Evolutionary conservation across 148 eudicot species (phyloP), one percentile per base, ranked within the genome.

Genomic region (Rhododendron ferrugineum): DNA sequence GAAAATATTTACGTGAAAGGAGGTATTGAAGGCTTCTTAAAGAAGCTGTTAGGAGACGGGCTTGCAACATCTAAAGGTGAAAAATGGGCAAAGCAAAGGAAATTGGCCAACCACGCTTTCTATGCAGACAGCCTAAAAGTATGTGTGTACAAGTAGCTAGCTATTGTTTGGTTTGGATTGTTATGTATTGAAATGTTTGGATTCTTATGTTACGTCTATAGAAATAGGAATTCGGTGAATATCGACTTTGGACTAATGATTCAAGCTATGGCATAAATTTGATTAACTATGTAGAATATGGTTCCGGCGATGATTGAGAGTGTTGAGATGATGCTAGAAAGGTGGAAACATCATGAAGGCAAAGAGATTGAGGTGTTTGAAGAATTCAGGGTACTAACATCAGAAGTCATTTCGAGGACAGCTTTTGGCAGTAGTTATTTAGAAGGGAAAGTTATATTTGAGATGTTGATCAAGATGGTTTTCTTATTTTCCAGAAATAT

Each of bases 91-190:
- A 88, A 76, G 78, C 78, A 47, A 10, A 36, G 90, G 18, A 86
- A 88, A 84, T n/a, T 88, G 28, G 86, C 90, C n/a, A 79, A 83
- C 46, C 86, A 88, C 11, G 84, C 90, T 47, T 88, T 86, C 79
- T 47, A 84, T 56, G 78, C 60, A 3, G 88, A 88, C n/a, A 40
- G 79, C 80, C 74, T 86, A 79, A 86, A 88, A 81, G 88, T 86
- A 54, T 2, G 40, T 26, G 26, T 50, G 8, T 10, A 44, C 20
- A 46, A 28, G 11, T 47, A 23, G 3, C 2, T 47, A 23, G 3
- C 2, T 10, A 23, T 44, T 9, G 11, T 36, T 74, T 37, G 72
- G 32, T 26, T n/a, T 64, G 26, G 30, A 64, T 64, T 22, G 13
- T 64, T 64, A 7, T 2, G n/a, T 64, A 40, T 40, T 40, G 44